phyloP scores from a whole-genome alignment of 805 yeast species.

The Candida tammaniensis region DNA sequence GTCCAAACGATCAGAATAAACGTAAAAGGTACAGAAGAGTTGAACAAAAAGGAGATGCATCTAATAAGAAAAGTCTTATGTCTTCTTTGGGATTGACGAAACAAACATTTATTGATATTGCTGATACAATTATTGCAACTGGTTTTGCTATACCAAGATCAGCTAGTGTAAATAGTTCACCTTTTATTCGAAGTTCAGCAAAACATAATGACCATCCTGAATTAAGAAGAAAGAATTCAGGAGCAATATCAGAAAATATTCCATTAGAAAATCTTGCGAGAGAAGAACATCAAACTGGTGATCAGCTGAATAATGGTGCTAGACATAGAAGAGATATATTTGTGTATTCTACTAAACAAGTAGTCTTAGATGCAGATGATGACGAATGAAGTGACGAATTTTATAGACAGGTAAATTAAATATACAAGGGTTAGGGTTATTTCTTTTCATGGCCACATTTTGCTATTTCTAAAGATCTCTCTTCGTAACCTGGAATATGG shows the following conservation, averaged over 20 bases:
- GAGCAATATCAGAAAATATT: slow-evolving; percentile 1
- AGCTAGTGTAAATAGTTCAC: slow-evolving; percentile 29
- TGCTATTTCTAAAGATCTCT: slow-evolving; percentile 66
- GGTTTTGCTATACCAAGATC: slow-evolving; percentile 59
- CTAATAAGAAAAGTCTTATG: slow-evolving; percentile 3
- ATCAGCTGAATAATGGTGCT: slow-evolving; percentile 6
- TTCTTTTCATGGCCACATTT: slow-evolving; percentile 58
- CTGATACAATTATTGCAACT: slow-evolving; percentile 54
- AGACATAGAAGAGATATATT: slow-evolving; percentile 32
- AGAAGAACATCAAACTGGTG: slow-evolving; percentile 3
- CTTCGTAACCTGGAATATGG: slow-evolving; percentile 81
- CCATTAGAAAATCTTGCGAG: slow-evolving; percentile 1
- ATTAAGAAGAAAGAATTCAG: neutral
- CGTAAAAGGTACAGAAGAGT: slow-evolving; percentile 6
- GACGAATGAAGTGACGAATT: slow-evolving; percentile 12
- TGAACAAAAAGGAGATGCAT: too few relatives aligned
- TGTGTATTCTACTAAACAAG: slow-evolving; percentile 38
- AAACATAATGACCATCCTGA: slow-evolving; percentile 1
- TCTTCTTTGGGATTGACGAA: slow-evolving; percentile 23
- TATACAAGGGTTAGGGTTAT: slow-evolving; percentile 1
- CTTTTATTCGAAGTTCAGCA: slow-evolving; percentile 1
- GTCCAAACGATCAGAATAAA: neutral
- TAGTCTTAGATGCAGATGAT: slow-evolving; percentile 25
- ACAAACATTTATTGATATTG: slow-evolving; percentile 39
- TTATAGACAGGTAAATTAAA: neutral